Evolutionary conservation across 257 asterid species (phyloP).

Genomic region (Nicotiana obtusifolia): DNA sequence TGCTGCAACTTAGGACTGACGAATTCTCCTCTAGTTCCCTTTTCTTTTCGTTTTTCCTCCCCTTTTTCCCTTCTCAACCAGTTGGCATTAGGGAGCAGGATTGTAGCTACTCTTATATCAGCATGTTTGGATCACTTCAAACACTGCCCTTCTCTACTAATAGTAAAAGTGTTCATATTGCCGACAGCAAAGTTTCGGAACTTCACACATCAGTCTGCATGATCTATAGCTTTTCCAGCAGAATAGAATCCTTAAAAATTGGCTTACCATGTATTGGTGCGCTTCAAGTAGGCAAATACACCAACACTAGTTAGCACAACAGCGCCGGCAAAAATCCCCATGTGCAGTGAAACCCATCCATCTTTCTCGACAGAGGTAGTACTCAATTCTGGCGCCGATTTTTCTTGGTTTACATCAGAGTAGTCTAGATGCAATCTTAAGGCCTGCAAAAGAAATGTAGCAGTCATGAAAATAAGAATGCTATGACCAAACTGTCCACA

Average conservation of each 20-base stretch:
- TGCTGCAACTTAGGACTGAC: not conserved
- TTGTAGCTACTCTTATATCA: not conserved
- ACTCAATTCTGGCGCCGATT: constrained; percentile 9
- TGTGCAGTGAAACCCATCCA: constrained; percentile 17
- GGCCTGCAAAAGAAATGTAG: constrained; percentile 34
- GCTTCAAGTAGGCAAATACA: constrained; percentile 56
- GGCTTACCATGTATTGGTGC: constrained; percentile 36
- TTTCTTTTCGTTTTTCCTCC: not conserved
- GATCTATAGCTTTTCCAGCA: not conserved
- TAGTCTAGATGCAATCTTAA: constrained; percentile 67
- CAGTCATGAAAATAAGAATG: not conserved
- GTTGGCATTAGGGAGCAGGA: not conserved
- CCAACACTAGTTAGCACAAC: constrained; percentile 55
- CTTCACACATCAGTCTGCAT: not conserved
- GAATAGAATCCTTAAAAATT: not conserved
- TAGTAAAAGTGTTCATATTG: not conserved
- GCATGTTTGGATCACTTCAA: not conserved
- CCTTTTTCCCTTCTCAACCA: not conserved
- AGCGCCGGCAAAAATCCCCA: constrained; percentile 63
- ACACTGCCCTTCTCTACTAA: not conserved
- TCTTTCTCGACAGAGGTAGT: constrained; percentile 24
- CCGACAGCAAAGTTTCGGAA: not conserved
- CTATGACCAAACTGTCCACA: not conserved
- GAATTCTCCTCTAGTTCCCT: not conserved
- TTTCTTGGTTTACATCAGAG: constrained; percentile 21